Evolutionary conservation across 73 alveolate species (phyloP).

Genomic region (Paramecium octaurelia): DNA sequence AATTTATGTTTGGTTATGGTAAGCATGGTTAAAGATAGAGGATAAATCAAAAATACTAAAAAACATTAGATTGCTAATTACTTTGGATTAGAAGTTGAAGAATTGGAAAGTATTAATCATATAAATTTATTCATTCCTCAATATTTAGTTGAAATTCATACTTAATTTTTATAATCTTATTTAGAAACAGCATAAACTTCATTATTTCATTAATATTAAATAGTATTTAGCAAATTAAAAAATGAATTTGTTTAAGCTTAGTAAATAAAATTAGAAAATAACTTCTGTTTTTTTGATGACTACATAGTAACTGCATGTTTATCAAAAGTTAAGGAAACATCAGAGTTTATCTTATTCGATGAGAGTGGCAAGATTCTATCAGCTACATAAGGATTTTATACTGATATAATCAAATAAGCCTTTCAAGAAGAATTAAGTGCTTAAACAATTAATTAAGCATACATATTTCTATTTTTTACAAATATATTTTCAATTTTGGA

Average conservation of each 20-base stretch:
- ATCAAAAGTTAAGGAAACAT: not conserved
- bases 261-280: not conserved
- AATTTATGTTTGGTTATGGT: not conserved
- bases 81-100: not conserved
- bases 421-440: not conserved
- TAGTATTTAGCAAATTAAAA: not conserved
- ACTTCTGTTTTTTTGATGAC: not conserved
- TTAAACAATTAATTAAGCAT: not conserved
- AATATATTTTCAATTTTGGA: not conserved
- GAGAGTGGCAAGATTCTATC: not conserved
- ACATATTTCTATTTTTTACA: not conserved
- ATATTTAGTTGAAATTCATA: not conserved
- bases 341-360: not conserved
- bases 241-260: not conserved
- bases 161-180: not conserved
- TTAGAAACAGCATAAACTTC: not conserved
- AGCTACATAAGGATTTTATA: not conserved
- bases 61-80: not conserved
- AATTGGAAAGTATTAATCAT: not conserved
- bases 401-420: not conserved
- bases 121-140: not conserved
- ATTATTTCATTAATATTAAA: not conserved
- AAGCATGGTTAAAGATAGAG: slow-evolving; percentile 26
- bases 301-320: not conserved
- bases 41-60: not conserved